phyloP scores from a whole-genome alignment of 2,329 filamentous ascomycete genomes.

The Arthroderma uncinatum region DNA sequence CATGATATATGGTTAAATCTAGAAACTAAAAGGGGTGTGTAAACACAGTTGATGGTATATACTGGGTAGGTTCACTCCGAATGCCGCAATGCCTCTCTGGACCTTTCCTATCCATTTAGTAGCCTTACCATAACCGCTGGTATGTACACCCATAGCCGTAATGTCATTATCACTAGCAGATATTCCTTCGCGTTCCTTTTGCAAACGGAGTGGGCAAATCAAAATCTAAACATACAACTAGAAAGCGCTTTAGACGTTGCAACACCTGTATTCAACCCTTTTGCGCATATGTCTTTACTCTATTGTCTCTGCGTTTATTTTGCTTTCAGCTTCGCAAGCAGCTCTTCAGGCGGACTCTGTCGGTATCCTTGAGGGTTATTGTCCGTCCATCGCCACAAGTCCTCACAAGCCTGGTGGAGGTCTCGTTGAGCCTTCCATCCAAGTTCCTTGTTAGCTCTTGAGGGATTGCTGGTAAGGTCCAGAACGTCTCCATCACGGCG shows the following conservation, averaged over 20 bases:
- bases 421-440: constrained; percentile 84
- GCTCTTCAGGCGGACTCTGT: constrained; percentile 74
- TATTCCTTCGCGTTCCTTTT: not conserved
- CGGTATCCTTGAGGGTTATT: constrained; percentile 95
- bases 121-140: not conserved
- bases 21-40: not conserved
- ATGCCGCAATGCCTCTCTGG: not conserved
- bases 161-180: too few relatives aligned
- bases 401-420: constrained; percentile 83
- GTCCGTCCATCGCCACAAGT: constrained; percentile 93
- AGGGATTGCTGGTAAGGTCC: constrained; percentile 85
- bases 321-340: constrained; percentile 45
- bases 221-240: not conserved
- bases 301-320: not conserved
- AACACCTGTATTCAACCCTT: not conserved
- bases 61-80: not conserved
- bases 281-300: not conserved
- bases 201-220: not conserved
- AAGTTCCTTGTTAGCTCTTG: constrained; percentile 76
- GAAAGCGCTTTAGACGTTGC: too few relatives aligned
- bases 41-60: not conserved
- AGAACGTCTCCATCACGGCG: constrained; percentile 83
- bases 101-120: not conserved
- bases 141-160: not conserved
- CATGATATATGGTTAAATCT: not conserved